Percentiles rank a stretch among this genome's conserved stretches.
These are phyloP conservation scores for Leptodontidium sp. DNA, from an alignment of 2,329 filamentous ascomycete genomes.

Conservation along the genomic window DNA sequence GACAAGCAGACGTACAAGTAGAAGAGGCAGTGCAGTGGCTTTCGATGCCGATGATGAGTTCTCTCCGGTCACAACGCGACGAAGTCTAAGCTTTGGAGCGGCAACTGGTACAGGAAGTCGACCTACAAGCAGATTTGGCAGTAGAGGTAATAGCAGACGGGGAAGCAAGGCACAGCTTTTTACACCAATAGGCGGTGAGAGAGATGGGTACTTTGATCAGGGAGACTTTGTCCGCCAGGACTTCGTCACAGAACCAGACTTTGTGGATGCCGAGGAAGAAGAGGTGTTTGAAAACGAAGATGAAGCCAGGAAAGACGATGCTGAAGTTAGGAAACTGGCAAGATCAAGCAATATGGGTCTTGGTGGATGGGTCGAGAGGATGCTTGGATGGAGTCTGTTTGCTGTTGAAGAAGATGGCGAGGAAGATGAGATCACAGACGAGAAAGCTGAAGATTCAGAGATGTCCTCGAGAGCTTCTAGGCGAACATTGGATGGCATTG, in stretches of 20 bases:
- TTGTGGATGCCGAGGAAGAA: constrained; percentile 68
- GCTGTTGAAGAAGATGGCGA: constrained; percentile 68
- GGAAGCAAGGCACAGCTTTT: constrained; percentile 44
- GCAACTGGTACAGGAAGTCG: constrained; percentile 53
- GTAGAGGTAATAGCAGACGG: constrained; percentile 49
- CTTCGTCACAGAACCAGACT: constrained; percentile 63
- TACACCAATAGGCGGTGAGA: constrained; percentile 54
- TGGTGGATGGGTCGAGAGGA: constrained; percentile 65
- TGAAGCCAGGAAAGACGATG: constrained; percentile 64
- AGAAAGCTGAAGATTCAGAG: constrained; percentile 47
- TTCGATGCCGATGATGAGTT: constrained; percentile 49
- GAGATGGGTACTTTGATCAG: constrained; percentile 55
- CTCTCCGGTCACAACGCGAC: constrained; percentile 45
- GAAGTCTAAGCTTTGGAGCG: constrained; percentile 48
- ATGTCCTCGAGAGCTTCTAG: constrained; percentile 39
- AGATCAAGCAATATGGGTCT: constrained; percentile 59
- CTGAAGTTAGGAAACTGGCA: constrained; percentile 63
- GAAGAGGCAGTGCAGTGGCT: constrained; percentile 42
- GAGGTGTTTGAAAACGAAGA: constrained; percentile 61
- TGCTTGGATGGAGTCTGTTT: constrained; percentile 69
- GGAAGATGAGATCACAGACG: constrained; percentile 51
- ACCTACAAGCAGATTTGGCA: constrained; percentile 56
- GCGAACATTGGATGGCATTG: constrained; percentile 34
- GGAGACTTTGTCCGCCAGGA: constrained; percentile 45
- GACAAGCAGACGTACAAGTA: constrained; percentile 48